Evolutionary conservation across 352 stramenopile species (phyloP), one percentile per base, ranked within the genome.

Genomic region (Lagenidium giganteum): DNA sequence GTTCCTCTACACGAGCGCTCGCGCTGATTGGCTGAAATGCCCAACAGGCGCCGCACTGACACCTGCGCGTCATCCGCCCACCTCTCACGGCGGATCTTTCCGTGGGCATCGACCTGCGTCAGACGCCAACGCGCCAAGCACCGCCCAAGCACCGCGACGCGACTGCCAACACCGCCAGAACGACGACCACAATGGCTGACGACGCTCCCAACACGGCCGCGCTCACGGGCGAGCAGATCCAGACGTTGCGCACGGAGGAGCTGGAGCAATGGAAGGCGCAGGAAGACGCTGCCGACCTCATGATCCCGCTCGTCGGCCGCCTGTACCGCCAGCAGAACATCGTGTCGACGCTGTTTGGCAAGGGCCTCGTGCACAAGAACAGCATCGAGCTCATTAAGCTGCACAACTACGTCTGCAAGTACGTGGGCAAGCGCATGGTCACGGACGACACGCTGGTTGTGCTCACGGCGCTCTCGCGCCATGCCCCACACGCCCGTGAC

Each of bases 241-340:
- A 62, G 33, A 64, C 64, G 8, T 51, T 88, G 42, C 67, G 75
- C 47, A 47, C 67, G 34, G 48, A 67, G 25, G 80, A 92, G 57
- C 65, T 86, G 43, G 67, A 86, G 26, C 58, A 81, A 24, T 92
- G 80, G 80, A 89, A 89, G 54, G 51, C 49, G 20, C 74, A 92
- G 54, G 76, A 92, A 52, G 78, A 84, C 34, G 76, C 80, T n/a
- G 76, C 76, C 14, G 80, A 92, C 57, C 61, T 80, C 44, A 92
- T 92, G 76, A 70, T 92, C 44, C 80, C 80, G 60, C 70, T 91
- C 60, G 75, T 90, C 36, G 81, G 81, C 11, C 64, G 73, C 16
- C 74, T 93, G 45, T 93, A 93, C 58, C 81, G 81, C 33, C 70
- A 86, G 51, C 67, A 70, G 56, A 93, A 91, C 57, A 73, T 88